phyloP scores from a whole-genome alignment of 192 early-diverging fungal species.

The Podila verticillata region DNA sequence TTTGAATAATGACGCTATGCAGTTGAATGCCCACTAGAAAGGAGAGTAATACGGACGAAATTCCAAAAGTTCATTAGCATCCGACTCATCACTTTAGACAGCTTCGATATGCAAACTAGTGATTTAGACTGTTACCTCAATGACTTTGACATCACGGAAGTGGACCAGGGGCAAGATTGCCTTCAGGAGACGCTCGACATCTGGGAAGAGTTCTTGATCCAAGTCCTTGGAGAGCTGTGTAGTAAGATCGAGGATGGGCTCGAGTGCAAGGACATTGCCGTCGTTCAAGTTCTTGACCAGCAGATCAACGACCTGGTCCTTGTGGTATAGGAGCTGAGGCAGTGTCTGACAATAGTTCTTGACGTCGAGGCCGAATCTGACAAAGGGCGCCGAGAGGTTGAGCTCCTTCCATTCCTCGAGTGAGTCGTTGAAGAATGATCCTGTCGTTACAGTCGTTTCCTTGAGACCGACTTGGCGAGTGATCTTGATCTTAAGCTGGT shows the following conservation, averaged over 20 bases:
- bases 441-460: conserved; percentile 66
- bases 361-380: conserved; percentile 74
- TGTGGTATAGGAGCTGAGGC: conserved; percentile 92
- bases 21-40: conserved; percentile 80
- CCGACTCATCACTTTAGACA: no score
- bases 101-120: neutral
- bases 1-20: conserved; percentile 93
- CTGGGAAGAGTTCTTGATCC: conserved; percentile 88
- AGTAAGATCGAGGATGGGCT: conserved; percentile 82
- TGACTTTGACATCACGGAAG: conserved; percentile 70
- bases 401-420: conserved; percentile 88
- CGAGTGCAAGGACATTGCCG: conserved; percentile 73
- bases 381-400: conserved; percentile 89
- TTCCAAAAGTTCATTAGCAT: neutral
- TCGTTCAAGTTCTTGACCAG: conserved; percentile 73
- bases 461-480: conserved; percentile 68
- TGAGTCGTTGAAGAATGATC: conserved; percentile 87
- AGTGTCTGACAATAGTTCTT: conserved; percentile 74
- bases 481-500: conserved; percentile 87
- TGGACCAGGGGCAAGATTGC: conserved; percentile 75
- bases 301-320: conserved; percentile 74
- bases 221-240: conserved; percentile 90
- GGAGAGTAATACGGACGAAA: neutral
- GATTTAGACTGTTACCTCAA: conserved; percentile 68
- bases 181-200: conserved; percentile 74